Percentiles rank a stretch among this genome's conserved stretches.
phyloP scores from a whole-genome alignment of 2,329 filamentous ascomycete genomes.

The Bipolaris victoriae region DNA sequence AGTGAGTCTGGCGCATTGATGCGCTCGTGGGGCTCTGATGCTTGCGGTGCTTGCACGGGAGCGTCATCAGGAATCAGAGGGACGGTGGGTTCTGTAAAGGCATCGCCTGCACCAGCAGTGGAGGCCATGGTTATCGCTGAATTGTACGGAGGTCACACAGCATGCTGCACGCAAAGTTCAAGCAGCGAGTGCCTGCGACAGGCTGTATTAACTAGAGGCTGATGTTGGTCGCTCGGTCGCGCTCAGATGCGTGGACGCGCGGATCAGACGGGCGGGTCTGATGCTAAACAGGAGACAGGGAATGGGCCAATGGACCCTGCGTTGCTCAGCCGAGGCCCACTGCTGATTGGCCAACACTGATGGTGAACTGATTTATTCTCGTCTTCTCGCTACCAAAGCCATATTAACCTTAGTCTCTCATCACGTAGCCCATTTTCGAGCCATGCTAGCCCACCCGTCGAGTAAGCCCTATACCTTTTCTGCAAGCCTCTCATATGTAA shows the following conservation, averaged over 20 bases:
- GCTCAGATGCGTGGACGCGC: constrained; percentile 6
- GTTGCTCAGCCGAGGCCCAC: constrained; percentile 18
- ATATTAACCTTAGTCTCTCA: constrained; percentile 15
- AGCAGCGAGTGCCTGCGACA: neutral
- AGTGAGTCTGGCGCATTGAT: constrained; percentile 50
- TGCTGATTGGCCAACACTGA: neutral
- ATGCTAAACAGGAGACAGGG: constrained; percentile 18
- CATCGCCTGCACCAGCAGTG: constrained; percentile 6
- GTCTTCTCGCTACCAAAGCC: constrained; percentile 22
- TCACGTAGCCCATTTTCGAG: neutral
- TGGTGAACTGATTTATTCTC: neutral
- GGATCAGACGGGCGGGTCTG: constrained; percentile 10
- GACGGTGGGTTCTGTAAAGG: constrained; percentile 9
- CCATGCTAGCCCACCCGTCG: constrained; percentile 1
- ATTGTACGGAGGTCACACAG: constrained; percentile 5
- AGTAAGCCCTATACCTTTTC: constrained; percentile 15
- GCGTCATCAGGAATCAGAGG: constrained; percentile 24
- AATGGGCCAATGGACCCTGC: constrained; percentile 10
- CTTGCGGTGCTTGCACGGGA: constrained; percentile 29
- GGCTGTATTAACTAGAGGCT: neutral
- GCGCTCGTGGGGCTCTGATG: constrained; percentile 1
- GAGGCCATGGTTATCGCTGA: constrained; percentile 31
- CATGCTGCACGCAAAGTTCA: constrained; percentile 6
- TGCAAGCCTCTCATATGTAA: neutral
- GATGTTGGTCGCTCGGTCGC: neutral